A percentile compares a stretch with the other conserved stretches of the same genome.
These are phyloP conservation scores for Pseudogymnoascus sp. DNA, from an alignment of 2,329 filamentous ascomycete species.

Conservation along the genomic window DNA sequence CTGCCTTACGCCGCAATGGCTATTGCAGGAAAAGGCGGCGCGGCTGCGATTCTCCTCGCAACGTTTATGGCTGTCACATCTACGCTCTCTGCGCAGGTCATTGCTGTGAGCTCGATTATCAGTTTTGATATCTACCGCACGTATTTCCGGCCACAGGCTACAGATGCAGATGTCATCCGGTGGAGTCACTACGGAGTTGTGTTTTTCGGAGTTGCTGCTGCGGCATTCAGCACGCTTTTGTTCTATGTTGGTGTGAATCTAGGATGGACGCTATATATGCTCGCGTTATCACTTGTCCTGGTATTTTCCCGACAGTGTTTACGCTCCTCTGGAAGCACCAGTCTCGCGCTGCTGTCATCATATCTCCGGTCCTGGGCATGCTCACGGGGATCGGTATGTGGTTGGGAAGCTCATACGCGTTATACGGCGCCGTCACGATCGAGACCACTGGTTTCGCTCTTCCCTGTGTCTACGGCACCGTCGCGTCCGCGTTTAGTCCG, in stretches of 20 bases:
- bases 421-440: slow-evolving; percentile 40
- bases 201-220: slow-evolving; percentile 42
- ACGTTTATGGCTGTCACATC: slow-evolving; percentile 76
- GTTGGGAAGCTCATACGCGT: slow-evolving; percentile 38
- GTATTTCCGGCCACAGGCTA: slow-evolving; percentile 67
- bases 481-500: slow-evolving; percentile 38
- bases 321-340: slow-evolving; percentile 45
- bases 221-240: slow-evolving; percentile 42
- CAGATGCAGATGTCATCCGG: slow-evolving; percentile 40
- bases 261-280: slow-evolving; percentile 46
- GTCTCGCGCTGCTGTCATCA: slow-evolving; percentile 39
- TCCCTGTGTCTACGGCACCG: slow-evolving; percentile 44
- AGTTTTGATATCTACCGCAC: slow-evolving; percentile 81
- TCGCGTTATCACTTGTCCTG: slow-evolving; percentile 43
- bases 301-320: slow-evolving; percentile 44
- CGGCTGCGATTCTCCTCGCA: slow-evolving; percentile 54
- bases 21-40: slow-evolving; percentile 60
- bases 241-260: slow-evolving; percentile 46
- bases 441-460: slow-evolving; percentile 39
- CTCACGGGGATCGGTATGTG: slow-evolving; percentile 43
- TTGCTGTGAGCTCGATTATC: slow-evolving; percentile 75
- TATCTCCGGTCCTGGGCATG: slow-evolving; percentile 41
- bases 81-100: slow-evolving; percentile 73
- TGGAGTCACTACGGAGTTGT: slow-evolving; percentile 45
- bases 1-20: slow-evolving; percentile 62